phyloP scores from a whole-genome alignment of 768 basidiomycete genomes.

The Suillus occidentalis region DNA sequence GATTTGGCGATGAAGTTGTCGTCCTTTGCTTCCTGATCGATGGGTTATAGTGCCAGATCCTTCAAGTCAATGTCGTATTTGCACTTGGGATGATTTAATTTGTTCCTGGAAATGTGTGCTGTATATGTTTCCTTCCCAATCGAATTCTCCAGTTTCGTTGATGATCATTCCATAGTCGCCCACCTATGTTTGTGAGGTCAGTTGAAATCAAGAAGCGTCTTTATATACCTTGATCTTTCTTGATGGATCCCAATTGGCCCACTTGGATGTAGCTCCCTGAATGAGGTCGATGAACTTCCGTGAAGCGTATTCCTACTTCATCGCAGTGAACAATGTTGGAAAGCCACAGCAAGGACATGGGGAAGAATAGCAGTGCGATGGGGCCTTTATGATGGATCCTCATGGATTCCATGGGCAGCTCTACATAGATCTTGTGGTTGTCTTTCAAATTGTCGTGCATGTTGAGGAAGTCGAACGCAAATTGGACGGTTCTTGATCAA shows the following conservation, averaged over 20 bases:
- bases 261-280: constrained; percentile 29
- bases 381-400: too few species aligned
- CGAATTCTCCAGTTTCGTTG: constrained; percentile 21
- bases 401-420: too few species aligned
- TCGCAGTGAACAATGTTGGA: background rate
- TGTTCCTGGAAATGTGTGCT: constrained; percentile 3
- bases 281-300: constrained; percentile 39
- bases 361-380: too few species aligned
- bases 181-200: constrained; percentile 16
- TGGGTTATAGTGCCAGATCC: constrained; percentile 14
- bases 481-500: too few species aligned
- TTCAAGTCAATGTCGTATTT: background rate
- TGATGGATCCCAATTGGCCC: constrained; percentile 41
- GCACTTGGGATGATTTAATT: background rate
- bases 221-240: constrained; percentile 28
- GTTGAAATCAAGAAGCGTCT: background rate
- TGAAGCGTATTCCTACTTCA: background rate
- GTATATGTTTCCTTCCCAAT: constrained; percentile 27
- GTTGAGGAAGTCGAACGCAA: too few species aligned
- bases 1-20: constrained; percentile 24
- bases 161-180: constrained; percentile 28
- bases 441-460: too few species aligned
- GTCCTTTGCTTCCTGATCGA: constrained; percentile 17
- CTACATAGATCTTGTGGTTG: too few species aligned
- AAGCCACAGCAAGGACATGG: too few species aligned